These are phyloP conservation scores for Teunomyces gatunensis DNA, from an alignment of 805 yeast genomes.

Conservation along the genomic window DNA sequence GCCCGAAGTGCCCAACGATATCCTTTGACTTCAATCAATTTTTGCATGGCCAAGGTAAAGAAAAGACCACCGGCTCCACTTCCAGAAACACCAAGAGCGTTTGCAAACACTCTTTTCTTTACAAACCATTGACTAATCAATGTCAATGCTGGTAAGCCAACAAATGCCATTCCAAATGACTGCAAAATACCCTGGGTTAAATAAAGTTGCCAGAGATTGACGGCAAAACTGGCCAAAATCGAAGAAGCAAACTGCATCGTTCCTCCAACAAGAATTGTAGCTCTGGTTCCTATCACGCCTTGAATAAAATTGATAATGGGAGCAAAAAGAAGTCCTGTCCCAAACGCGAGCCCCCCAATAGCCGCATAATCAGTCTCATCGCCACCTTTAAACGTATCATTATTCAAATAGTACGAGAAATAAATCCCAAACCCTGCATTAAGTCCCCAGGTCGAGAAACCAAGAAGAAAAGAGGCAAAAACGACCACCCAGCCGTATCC, in stretches of 20 bases:
- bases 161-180: conserved; percentile 56
- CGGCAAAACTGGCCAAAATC: conserved; percentile 59
- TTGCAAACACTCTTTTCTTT: conserved; percentile 56
- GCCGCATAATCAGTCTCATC: conserved; percentile 58
- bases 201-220: conserved; percentile 61
- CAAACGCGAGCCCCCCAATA: conserved; percentile 67
- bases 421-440: conserved; percentile 66
- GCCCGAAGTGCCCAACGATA: conserved; percentile 52
- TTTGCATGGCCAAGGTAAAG: conserved; percentile 49
- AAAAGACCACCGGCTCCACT: conserved; percentile 54
- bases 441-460: conserved; percentile 72
- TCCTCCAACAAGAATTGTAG: conserved; percentile 47
- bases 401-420: conserved; percentile 52
- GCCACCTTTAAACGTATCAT: conserved; percentile 53
- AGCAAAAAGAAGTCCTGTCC: conserved; percentile 49
- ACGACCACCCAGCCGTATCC: conserved; percentile 70
- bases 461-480: conserved; percentile 47
- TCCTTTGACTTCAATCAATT: conserved; percentile 32
- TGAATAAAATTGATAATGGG: conserved; percentile 48
- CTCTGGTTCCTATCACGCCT: conserved; percentile 43
- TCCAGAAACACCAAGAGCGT: conserved; percentile 48
- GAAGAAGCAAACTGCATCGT: conserved; percentile 51
- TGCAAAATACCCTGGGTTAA: conserved; percentile 66
- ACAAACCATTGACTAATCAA: conserved; percentile 71
- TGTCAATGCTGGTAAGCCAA: conserved; percentile 56